phyloP scores from a whole-genome alignment of 129 eudicot genomes.

The Flaveria ramosissima region DNA sequence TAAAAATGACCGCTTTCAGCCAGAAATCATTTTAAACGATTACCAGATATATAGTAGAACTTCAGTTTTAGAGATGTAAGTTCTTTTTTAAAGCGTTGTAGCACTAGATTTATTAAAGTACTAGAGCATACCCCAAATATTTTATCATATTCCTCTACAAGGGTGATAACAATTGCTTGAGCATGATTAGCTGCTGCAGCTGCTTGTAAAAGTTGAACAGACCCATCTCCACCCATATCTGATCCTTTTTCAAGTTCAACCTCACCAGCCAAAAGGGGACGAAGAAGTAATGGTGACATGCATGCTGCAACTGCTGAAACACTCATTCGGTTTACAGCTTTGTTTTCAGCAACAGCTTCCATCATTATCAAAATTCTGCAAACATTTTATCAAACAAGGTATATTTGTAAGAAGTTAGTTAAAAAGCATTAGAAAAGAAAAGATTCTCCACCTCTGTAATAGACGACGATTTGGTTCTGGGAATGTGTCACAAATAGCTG shows the following conservation, averaged over 20 bases:
- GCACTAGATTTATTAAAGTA: neutral
- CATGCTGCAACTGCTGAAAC: slow-evolving; percentile 97
- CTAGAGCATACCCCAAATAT: slow-evolving; percentile 75
- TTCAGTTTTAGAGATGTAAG: no score
- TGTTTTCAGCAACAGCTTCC: slow-evolving; percentile 77
- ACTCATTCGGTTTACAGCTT: slow-evolving; percentile 82
- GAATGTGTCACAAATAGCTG: slow-evolving; percentile 88
- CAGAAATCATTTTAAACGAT: no score
- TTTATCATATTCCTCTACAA: slow-evolving; percentile 87
- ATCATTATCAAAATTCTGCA: slow-evolving; percentile 88
- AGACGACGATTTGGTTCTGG: slow-evolving; percentile 98
- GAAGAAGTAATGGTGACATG: slow-evolving; percentile 96
- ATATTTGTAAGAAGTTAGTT: neutral
- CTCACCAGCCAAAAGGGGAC: slow-evolving; percentile 95
- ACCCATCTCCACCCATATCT: slow-evolving; percentile 81
- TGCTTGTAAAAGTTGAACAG: slow-evolving; percentile 92
- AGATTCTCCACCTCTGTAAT: slow-evolving; percentile 64
- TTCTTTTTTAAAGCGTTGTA: no score
- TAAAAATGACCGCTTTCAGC: no score
- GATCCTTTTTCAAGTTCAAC: slow-evolving; percentile 75
- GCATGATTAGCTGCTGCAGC: slow-evolving; percentile 99
- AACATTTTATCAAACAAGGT: neutral
- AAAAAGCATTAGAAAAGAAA: neutral
- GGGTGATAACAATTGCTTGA: slow-evolving; percentile 77
- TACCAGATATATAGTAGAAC: no score